phyloP scores from a whole-genome alignment of 1,284 basidiomycete genomes.

The Xerocomus minutiporus region DNA sequence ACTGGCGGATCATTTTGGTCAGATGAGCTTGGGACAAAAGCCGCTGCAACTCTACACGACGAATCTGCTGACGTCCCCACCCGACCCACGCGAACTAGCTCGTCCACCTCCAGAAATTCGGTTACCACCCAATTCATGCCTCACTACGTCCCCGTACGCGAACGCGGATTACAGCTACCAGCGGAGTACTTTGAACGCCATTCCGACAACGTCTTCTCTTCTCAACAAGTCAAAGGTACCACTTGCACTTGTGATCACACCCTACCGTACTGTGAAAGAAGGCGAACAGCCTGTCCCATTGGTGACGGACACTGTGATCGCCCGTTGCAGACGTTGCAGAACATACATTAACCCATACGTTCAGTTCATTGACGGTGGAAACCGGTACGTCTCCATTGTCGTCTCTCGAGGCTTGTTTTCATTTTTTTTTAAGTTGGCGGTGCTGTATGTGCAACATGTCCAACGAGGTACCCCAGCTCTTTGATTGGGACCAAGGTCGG shows the following conservation, averaged over 20 bases:
- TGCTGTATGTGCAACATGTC: constrained; percentile 99
- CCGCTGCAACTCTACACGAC: constrained; percentile 74
- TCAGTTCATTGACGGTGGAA: constrained; percentile 97
- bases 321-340: constrained; percentile 93
- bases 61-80: constrained; percentile 86
- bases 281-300: constrained; percentile 82
- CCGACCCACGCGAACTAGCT: constrained; percentile 82
- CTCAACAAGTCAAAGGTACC: constrained; percentile 93
- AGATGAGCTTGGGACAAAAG: constrained; percentile 79
- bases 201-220: constrained; percentile 90
- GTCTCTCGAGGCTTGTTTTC: not conserved
- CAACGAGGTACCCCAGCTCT: constrained; percentile 97
- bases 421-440: constrained; percentile 67
- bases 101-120: constrained; percentile 85
- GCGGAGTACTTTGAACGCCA: constrained; percentile 86
- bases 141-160: constrained; percentile 76
- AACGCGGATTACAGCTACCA: constrained; percentile 93
- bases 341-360: constrained; percentile 99
- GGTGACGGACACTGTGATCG: constrained; percentile 92
- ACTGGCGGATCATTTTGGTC: constrained; percentile 79
- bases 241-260: constrained; percentile 86
- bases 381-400: constrained; percentile 51
- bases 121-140: constrained; percentile 77
- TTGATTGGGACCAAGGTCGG: constrained; percentile 95
- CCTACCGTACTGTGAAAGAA: constrained; percentile 79